A percentile compares a stretch with the other conserved stretches of the same genome.
Evolutionary conservation across 148 eudicot genomes (phyloP).

Genomic region (Diospyros kaki): DNA sequence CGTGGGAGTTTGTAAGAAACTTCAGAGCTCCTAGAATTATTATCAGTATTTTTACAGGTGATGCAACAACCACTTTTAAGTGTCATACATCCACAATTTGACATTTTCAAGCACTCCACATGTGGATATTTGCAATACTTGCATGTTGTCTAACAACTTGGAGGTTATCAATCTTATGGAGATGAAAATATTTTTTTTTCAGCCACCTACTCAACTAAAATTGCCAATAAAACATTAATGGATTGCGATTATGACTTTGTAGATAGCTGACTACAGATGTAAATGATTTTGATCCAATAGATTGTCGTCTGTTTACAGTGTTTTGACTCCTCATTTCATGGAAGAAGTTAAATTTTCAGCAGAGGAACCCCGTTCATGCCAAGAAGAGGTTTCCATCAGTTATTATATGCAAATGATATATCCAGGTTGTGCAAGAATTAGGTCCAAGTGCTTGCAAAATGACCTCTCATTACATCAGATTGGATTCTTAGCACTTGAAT

Average conservation of each 20-base stretch:
- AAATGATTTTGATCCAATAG: constrained; percentile 2
- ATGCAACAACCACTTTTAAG: not conserved
- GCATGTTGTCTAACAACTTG: not conserved
- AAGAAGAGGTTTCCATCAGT: constrained; percentile 73
- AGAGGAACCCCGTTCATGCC: constrained; percentile 66
- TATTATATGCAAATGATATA: constrained; percentile 85
- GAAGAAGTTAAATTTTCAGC: constrained; percentile 86
- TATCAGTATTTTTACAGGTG: not conserved
- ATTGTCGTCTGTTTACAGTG: constrained; percentile 44
- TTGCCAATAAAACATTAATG: not conserved
- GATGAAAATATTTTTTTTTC: no score
- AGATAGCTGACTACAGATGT: not conserved
- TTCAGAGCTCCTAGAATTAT: not conserved
- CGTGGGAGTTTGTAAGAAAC: not conserved
- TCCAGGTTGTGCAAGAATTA: constrained; percentile 58
- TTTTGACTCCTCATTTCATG: constrained; percentile 82
- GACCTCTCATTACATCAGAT: not conserved
- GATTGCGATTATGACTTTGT: not conserved
- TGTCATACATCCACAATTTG: not conserved
- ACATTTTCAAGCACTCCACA: not conserved
- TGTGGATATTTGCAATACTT: not conserved
- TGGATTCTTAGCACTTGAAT: constrained; percentile 3
- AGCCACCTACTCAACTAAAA: not conserved
- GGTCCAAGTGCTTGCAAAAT: not conserved
- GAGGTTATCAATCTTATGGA: no score